A percentile compares a stretch with the other conserved stretches of the same genome.
Conservation (phyloP, 768 basidiomycete genomes). For the Royoungia palumana region DNA sequence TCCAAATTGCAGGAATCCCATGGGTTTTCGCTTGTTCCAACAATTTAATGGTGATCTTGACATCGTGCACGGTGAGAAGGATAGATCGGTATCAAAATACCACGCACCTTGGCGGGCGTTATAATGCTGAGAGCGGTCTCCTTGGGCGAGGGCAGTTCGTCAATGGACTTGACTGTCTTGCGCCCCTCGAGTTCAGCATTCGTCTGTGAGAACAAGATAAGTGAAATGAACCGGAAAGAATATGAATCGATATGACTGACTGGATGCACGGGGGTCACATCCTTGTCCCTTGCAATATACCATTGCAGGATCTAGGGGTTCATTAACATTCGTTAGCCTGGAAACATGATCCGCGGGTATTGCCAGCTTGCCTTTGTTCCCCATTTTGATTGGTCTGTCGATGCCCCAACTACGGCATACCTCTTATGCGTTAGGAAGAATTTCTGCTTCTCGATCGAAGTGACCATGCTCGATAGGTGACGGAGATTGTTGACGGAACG, state of each 20-base stretch:
- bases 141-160: conserved; percentile 54
- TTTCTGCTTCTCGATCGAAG: conserved; percentile 42
- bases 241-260: conserved; percentile 37
- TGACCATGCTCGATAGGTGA: conserved; percentile 18
- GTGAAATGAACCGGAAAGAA: not conserved
- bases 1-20: conserved; percentile 77
- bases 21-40: conserved; percentile 66
- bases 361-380: conserved; percentile 59
- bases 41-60: conserved; percentile 65
- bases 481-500: conserved; percentile 3
- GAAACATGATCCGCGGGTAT: not conserved
- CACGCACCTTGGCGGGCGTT: conserved; percentile 64
- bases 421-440: conserved; percentile 58
- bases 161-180: conserved; percentile 50
- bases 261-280: conserved; percentile 73
- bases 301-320: conserved; percentile 63
- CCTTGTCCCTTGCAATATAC: conserved; percentile 59
- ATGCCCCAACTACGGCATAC: conserved; percentile 82
- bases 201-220: conserved; percentile 43
- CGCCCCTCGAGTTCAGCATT: conserved; percentile 68
- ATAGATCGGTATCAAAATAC: not conserved
- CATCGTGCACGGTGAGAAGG: not conserved
- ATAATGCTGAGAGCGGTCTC: conserved; percentile 76
- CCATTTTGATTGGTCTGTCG: conserved; percentile 72
- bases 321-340: not conserved